A percentile compares a stretch with the other conserved stretches of the same genome.
Conservation (phyloP, 768 basidiomycete genomes). For the Russula olivacea region DNA sequence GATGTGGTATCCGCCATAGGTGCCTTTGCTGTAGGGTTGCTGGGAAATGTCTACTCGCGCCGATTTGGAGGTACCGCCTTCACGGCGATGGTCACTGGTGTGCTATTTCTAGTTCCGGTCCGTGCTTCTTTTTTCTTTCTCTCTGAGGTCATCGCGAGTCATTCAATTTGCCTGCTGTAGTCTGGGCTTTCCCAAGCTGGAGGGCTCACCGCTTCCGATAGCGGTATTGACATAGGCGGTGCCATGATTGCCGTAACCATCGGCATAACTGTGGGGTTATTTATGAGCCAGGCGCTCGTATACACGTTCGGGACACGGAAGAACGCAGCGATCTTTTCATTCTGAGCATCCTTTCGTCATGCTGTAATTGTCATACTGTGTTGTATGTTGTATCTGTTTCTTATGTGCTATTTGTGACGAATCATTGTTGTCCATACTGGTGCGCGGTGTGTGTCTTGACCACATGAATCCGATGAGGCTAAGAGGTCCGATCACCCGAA, state of each 20-base stretch:
- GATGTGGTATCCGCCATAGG: constrained; percentile 80
- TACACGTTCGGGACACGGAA: constrained; percentile 78
- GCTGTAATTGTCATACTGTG: not conserved
- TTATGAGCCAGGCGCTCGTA: constrained; percentile 79
- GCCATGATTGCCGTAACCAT: constrained; percentile 87
- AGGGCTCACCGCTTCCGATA: constrained; percentile 76
- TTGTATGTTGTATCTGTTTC: not conserved
- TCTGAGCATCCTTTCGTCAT: constrained; percentile 33
- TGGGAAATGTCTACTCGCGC: constrained; percentile 74
- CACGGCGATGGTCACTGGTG: constrained; percentile 86
- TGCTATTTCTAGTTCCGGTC: constrained; percentile 79
- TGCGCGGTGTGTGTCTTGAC: too few species aligned
- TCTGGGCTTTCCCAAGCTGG: constrained; percentile 81
- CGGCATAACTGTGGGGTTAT: constrained; percentile 81
- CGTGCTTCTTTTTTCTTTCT: constrained; percentile 29
- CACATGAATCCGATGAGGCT: too few species aligned
- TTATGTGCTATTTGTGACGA: not conserved
- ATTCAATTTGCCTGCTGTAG: constrained; percentile 34
- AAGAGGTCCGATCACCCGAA: too few species aligned
- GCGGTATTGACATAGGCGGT: constrained; percentile 75
- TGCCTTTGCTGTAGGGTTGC: constrained; percentile 67
- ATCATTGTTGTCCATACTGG: not conserved
- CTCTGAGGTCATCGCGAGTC: not conserved
- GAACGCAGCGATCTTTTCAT: constrained; percentile 73
- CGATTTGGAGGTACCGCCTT: constrained; percentile 81